Base-by-base conservation (phyloP, 2,329 filamentous ascomycete genomes). In the Ceratocystis diversiconidia region DNA sequence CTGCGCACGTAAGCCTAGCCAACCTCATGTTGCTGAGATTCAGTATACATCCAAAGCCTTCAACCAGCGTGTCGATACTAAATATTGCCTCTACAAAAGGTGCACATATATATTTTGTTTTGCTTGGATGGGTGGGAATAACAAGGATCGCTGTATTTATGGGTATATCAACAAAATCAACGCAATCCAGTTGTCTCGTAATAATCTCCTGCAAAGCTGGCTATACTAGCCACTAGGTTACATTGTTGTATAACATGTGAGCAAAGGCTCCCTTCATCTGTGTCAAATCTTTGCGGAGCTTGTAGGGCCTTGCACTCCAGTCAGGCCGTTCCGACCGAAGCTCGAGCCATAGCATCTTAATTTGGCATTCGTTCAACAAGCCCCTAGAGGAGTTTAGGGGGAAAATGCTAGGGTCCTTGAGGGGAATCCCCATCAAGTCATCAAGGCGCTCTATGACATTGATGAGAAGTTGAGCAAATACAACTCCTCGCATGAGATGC, bases 401-500 rank as follows among this genome's bases (percentile, higher is more conserved):
- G 25, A 48, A 22, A n/a, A 55, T 4, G 32, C 36, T 19, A 10
- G 65, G 65, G 41, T 64, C 61, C 25, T 36, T 25, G 55, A 64
- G 25, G 10, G 72, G 72, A 0, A 73, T 32, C 0, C 72, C 72
- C 1, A 73, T 67, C 2, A 73, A 63, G 1, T 72, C 61, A 61
- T 71, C 71, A 46, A 70, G 69, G 36, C 73, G 72, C 8, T 66
- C 41, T 30, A 73, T n/a, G 15, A 71, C 15, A 19, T 72, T 71
- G 1, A 64, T 62, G 3, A 73, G 44, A 17, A 73, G 59, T 65
- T 73, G 72, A 30, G 64, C 69, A 62, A 73, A 73, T 22, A 73
- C 69, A 10, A 71, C 62, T 15, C 71, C 71, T 52, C 73, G 72
- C 6, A 71, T 64, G 1, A 70, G 69, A 0, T 70, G 68, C 50